Base-by-base conservation (phyloP, 495 filamentous ascomycete genomes). In the Penicillium lividum region DNA sequence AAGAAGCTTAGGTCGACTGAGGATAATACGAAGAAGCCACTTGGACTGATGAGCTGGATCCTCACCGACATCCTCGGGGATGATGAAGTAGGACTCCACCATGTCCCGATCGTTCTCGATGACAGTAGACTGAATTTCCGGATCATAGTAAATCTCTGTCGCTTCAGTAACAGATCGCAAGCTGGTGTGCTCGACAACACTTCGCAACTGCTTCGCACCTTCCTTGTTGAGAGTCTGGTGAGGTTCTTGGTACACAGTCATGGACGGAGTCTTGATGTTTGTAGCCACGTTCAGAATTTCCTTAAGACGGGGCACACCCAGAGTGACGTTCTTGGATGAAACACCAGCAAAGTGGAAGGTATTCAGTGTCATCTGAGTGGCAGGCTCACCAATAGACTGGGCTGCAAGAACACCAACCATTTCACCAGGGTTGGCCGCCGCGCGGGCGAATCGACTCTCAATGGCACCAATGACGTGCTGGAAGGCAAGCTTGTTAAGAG, bases 271-370 rank as follows among this genome's bases (percentile, higher is more conserved):
- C 82, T 99, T 99, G 80, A 99, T 96, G 69, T 97, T 95, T 57
- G 86, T 90, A 3, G 94, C 93, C 43, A 98, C 89, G 70, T 99
- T 98, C 38, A 99, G 79, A 84, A 99, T 98, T 76, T 99, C 94
- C 84, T 99, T 99, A 18, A 99, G 82, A 84, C 94, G 93, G 48
- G 94, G 94, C 27, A 99, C 94, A 89, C 94, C 94, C 53, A 98
- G 89, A 25, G 94, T 99, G 50, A 98, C 92, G 81, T 98, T 99
- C 86, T 99, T 99, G 25, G 94, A 96, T 2, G 95, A 95, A 44
- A 98, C 92, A 95, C 94, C 94, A 73, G 94, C 92, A 76, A 99
- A 98, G 83, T 99, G 94, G 87, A 99, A 99, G 29, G 94, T 99
- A 75, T 99, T 99, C 48, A 99, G 74, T 0, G 94, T 99, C 94